Evolutionary conservation across 768 basidiomycete species (phyloP).

Genomic region (Naganishia antarctica): DNA sequence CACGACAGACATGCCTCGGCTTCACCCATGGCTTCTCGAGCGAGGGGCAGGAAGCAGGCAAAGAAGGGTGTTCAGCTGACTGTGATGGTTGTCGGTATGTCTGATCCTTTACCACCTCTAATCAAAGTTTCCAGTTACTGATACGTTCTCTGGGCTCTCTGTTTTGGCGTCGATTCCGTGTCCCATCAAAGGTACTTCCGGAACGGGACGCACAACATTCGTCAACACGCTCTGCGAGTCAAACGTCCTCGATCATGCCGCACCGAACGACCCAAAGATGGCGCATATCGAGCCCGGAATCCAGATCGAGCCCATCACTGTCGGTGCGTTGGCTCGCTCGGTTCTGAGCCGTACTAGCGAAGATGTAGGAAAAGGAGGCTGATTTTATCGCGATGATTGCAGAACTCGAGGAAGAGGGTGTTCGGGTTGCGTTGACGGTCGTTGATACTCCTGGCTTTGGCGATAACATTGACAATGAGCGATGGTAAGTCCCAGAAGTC

Average conservation of each 20-base stretch:
- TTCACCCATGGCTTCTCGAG: slow-evolving; percentile 40
- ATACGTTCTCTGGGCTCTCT: neutral
- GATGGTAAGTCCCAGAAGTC: slow-evolving; percentile 63
- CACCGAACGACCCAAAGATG: slow-evolving; percentile 61
- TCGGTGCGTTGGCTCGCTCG: slow-evolving; percentile 57
- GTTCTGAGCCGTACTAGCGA: neutral
- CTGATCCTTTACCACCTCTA: slow-evolving; percentile 4
- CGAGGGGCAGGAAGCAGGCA: slow-evolving; percentile 59
- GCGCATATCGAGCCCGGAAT: slow-evolving; percentile 92
- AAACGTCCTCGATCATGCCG: slow-evolving; percentile 60
- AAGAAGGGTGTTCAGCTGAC: slow-evolving; percentile 99
- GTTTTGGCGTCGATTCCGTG: neutral
- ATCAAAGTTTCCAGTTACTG: neutral
- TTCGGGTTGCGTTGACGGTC: slow-evolving; percentile 93
- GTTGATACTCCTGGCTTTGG: slow-evolving; percentile 99
- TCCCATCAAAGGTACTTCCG: slow-evolving; percentile 72
- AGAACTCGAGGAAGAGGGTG: slow-evolving; percentile 98
- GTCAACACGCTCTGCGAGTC: slow-evolving; percentile 99
- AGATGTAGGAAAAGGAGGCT: neutral
- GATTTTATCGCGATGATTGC: too few relatives aligned
- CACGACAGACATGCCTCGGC: slow-evolving; percentile 18
- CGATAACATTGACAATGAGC: slow-evolving; percentile 98
- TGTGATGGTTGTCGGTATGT: slow-evolving; percentile 92
- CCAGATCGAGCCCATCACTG: slow-evolving; percentile 87
- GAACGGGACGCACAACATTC: slow-evolving; percentile 94